Evolutionary conservation across 768 basidiomycete species (phyloP), one percentile per base, ranked within the genome.

Genomic region (Auricularia sp.): DNA sequence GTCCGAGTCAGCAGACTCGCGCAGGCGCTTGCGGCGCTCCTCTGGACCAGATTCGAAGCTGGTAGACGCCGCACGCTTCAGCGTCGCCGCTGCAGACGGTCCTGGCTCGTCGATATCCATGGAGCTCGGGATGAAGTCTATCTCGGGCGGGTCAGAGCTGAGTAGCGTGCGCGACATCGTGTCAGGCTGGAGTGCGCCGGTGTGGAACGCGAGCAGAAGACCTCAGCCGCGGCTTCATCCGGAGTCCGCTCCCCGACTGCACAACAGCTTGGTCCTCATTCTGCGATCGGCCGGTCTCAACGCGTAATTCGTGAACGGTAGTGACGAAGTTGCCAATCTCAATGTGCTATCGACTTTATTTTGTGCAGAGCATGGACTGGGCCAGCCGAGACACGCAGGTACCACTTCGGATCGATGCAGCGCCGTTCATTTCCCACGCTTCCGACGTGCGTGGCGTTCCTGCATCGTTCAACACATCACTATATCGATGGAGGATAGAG

Each of bases 51-150:
- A 21, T 29, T 33, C 56, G 33, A 59, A 29, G 33, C 21, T 51
- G 21, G 21, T 24, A 59, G 56, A 59, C 56, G 56, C 56, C 14
- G 56, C 56, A 18, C 56, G 56, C 56, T 59, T 59, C 56, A 59
- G 56, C 29, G 29, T 29, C 24, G 56, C 7, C 24, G 24, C 24
- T 10, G 56, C 47, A 1, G 47, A 16, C 21, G 47, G 47, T 8
- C 47, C 47, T 13, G 21, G 47, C 47, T 51, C 47, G 47, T 51
- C 47, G 47, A 51, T 51, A 18, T 51, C 47, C 47, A 51, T 51
- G 6, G 47, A 51, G 47, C 47, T 51, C 47, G 47, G 47, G 6
- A 51, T 10, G 21, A 51, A 51, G 10, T 51, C 47, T 8, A 51
- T 51, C 14, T 51, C 47, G 21, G 47, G 47, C 14, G 47, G 47